A percentile compares a stretch with the other conserved stretches of the same genome.
These are phyloP conservation scores for Hypoxylon fragiforme DNA, from an alignment of 495 filamentous ascomycete genomes.

Conservation along the genomic window DNA sequence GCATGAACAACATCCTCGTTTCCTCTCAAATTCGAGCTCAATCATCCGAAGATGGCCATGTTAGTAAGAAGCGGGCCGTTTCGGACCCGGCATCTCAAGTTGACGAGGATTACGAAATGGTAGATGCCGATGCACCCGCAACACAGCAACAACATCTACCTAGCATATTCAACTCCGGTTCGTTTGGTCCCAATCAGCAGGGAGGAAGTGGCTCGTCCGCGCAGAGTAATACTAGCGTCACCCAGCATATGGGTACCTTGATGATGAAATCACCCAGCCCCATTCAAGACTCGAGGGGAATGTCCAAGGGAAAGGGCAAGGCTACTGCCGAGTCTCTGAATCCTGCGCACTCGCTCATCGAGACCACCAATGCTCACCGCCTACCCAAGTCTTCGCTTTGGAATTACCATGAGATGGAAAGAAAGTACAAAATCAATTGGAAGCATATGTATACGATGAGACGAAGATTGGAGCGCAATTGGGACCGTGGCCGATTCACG, in stretches of 20 bases:
- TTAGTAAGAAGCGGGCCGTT: constrained; percentile 52
- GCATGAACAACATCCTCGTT: constrained; percentile 42
- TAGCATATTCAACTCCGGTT: not conserved
- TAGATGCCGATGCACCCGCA: constrained; percentile 40
- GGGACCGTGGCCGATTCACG: constrained; percentile 76
- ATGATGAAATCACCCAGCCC: constrained; percentile 39
- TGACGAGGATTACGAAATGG: constrained; percentile 52
- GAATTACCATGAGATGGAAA: constrained; percentile 46
- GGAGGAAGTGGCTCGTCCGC: constrained; percentile 31
- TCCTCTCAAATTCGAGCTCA: constrained; percentile 31
- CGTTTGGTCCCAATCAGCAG: not conserved
- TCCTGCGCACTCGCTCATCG: constrained; percentile 33
- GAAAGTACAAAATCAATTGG: constrained; percentile 69
- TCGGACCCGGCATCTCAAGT: constrained; percentile 33
- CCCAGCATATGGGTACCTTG: constrained; percentile 24
- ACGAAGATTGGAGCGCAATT: constrained; percentile 83
- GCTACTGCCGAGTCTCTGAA: constrained; percentile 29
- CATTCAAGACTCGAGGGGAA: constrained; percentile 25
- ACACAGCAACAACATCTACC: constrained; percentile 36
- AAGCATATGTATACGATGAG: constrained; percentile 89
- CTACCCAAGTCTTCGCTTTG: constrained; percentile 46
- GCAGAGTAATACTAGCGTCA: constrained; percentile 29
- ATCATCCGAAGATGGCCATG: constrained; percentile 45
- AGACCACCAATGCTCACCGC: constrained; percentile 20
- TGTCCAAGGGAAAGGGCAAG: constrained; percentile 43